phyloP scores from a whole-genome alignment of 2,329 filamentous ascomycete genomes.

The Calonectria hongkongensis region DNA sequence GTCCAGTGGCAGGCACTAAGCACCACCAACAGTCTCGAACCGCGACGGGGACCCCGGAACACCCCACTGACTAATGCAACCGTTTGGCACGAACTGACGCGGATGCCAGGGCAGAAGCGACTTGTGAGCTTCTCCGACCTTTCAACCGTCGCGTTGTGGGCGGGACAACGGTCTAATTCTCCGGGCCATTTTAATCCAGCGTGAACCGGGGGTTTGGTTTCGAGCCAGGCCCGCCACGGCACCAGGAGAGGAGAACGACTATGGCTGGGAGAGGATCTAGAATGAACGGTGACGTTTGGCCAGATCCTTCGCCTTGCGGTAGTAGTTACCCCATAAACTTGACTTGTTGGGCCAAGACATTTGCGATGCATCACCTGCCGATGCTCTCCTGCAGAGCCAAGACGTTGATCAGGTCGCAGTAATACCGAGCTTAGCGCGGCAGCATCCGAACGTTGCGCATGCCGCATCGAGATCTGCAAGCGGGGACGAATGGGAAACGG shows the following conservation, averaged over 20 bases:
- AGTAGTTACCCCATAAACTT: too few relatives aligned
- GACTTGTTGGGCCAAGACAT: too few relatives aligned
- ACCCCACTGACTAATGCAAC: constrained; percentile 13
- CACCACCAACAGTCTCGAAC: constrained; percentile 13
- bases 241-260: not conserved
- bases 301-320: constrained; percentile 1
- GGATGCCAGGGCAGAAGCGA: constrained; percentile 12
- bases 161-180: constrained; percentile 17
- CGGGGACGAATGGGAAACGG: not conserved
- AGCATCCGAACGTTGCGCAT: not conserved
- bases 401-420: not conserved
- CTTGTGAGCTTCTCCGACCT: not conserved
- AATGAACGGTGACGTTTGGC: not conserved
- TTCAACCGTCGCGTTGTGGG: not conserved
- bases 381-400: too few relatives aligned
- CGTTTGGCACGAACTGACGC: constrained; percentile 7
- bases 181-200: constrained; percentile 4
- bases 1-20: not conserved
- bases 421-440: not conserved
- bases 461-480: not conserved
- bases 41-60: constrained; percentile 13
- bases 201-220: not conserved
- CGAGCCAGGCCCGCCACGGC: not conserved
- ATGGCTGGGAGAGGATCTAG: not conserved
- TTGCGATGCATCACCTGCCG: too few relatives aligned